Evolutionary conservation across 2,329 filamentous ascomycete genomes (phyloP).

Genomic region (Aspergillus tubingensis): DNA sequence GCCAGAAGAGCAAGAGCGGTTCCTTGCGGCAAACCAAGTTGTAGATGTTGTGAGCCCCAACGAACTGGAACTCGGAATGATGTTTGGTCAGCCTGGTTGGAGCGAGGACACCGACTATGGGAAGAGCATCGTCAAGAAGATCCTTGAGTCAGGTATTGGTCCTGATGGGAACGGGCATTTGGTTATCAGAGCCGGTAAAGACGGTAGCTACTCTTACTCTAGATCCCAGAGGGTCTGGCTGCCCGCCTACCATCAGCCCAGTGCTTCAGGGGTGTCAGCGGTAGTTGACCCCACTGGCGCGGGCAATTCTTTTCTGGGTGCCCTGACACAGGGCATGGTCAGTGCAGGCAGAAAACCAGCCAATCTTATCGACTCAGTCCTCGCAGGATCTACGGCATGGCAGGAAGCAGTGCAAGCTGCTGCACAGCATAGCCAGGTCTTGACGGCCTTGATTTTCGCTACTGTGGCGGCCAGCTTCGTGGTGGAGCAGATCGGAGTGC

Average conservation of each 20-base stretch:
- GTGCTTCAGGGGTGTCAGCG: constrained; percentile 30
- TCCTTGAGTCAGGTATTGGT: constrained; percentile 42
- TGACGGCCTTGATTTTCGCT: constrained; percentile 74
- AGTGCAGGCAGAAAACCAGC: constrained; percentile 40
- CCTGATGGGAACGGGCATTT: constrained; percentile 40
- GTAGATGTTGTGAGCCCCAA: constrained; percentile 75
- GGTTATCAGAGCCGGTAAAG: constrained; percentile 63
- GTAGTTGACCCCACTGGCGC: constrained; percentile 94
- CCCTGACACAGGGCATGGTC: constrained; percentile 58
- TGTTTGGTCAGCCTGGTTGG: constrained; percentile 66
- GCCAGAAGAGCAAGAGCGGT: constrained; percentile 61
- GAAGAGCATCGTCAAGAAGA: constrained; percentile 35
- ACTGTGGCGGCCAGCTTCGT: constrained; percentile 85
- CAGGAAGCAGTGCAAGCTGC: constrained; percentile 43
- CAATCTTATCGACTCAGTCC: constrained; percentile 31
- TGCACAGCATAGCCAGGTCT: constrained; percentile 52
- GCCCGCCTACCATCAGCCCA: constrained; percentile 68
- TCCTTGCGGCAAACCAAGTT: constrained; percentile 53
- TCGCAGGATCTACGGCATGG: constrained; percentile 58
- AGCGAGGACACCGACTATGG: constrained; percentile 29
- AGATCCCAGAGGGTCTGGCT: constrained; percentile 62
- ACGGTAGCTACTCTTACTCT: constrained; percentile 55
- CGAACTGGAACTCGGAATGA: constrained; percentile 80
- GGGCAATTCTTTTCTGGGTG: constrained; percentile 83
- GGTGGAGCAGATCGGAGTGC: constrained; percentile 91